Conservation (phyloP, 306 rosid genomes). For the Cucumis sativus region DNA sequence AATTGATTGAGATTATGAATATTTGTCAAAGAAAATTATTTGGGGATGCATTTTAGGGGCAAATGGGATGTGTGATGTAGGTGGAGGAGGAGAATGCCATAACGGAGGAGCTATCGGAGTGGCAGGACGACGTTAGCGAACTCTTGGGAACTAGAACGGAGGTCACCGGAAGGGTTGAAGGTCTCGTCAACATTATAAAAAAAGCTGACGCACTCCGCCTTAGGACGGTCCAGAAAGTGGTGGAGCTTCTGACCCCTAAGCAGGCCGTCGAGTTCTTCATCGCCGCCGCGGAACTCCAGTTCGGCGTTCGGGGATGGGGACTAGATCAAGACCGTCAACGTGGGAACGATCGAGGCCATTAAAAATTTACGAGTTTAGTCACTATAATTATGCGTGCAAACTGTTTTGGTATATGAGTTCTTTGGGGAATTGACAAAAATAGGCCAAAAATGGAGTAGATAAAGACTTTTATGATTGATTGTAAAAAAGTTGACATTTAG, state of each 20-base stretch:
- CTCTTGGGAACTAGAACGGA: slow-evolving; percentile 20
- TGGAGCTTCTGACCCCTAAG: slow-evolving; percentile 48
- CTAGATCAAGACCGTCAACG: slow-evolving; percentile 40
- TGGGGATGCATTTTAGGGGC: background rate
- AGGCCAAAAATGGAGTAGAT: no score
- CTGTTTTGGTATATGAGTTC: no score
- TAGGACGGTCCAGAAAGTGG: slow-evolving; percentile 42
- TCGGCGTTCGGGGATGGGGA: slow-evolving; percentile 68
- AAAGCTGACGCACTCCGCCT: slow-evolving; percentile 75
- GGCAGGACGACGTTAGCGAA: slow-evolving; percentile 71
- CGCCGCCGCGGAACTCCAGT: slow-evolving; percentile 57
- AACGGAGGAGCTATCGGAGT: slow-evolving; percentile 61
- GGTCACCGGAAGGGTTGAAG: slow-evolving; percentile 24
- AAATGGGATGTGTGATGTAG: slow-evolving; percentile 10
- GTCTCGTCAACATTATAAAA: slow-evolving; percentile 29
- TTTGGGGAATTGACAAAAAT: no score
- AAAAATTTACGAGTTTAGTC: no score
- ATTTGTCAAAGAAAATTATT: no score
- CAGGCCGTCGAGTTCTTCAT: slow-evolving; percentile 65
- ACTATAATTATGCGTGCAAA: no score
- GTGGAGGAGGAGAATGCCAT: slow-evolving; percentile 76
- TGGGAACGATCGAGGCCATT: background rate
- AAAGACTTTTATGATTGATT: no score
- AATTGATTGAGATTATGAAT: no score
- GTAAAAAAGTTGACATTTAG: no score